Evolutionary conservation across 768 basidiomycete genomes (phyloP), one percentile per base, ranked within the genome.

Genomic region (Mycena rosella): DNA sequence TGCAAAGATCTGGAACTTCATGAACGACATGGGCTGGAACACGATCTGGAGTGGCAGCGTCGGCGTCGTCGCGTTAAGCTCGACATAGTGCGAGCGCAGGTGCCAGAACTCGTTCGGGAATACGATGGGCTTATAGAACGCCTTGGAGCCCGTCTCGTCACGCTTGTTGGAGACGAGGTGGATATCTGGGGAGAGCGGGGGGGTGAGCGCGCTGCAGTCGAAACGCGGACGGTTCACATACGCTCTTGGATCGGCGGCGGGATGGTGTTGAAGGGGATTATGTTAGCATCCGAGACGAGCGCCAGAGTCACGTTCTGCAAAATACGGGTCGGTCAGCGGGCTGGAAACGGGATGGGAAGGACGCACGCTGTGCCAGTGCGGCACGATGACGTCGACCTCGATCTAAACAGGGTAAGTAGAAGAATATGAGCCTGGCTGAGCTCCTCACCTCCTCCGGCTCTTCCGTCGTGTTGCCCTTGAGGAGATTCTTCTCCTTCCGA

Each of bases 51-150:
- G 83, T 2, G 97, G 96, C 0, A 98, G 81, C 11, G 77, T 85
- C 11, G 88, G 84, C 5, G 94, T 95, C 1, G 95, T 94, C n/a
- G 83, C 78, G 77, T 98, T 98, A 77, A 99, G 86, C 73, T 96
- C 93, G 63, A 88, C 77, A 72, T 94, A 91, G 66, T 96, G 91
- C 45, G 92, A 91, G 42, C 90, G 88, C 32, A 95, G 85, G 69
- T 92, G 88, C 96, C 97, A 98, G 80, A 98, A 98, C 75, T 98
- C 96, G 75, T 99, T 99, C 17, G 95, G 88, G 79, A 92, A 99
- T 40, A 98, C 76, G 65, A 96, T 90, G 11, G 97, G 97, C 74
- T 89, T 92, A 85, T 96, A 96, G 69, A 85, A 88, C 4, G 88
- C 92, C 66, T 85, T 86, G 3, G 84, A 85, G 5, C 91, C 91